phyloP scores from a whole-genome alignment of 306 rosid species.

The Quercus rubra region DNA sequence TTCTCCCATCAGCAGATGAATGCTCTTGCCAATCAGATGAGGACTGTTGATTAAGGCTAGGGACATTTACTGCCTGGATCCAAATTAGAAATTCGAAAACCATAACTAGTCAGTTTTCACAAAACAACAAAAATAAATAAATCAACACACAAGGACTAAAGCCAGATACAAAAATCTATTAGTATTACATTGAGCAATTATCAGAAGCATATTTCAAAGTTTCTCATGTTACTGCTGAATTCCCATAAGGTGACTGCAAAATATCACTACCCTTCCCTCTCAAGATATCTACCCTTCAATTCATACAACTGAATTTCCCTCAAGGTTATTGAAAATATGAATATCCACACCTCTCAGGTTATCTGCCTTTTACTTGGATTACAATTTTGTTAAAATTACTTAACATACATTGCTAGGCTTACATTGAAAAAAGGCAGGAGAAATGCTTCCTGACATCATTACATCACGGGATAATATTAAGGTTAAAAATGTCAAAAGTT shows the following conservation, averaged over 20 bases:
- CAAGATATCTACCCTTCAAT: neutral
- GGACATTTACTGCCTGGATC: constrained; percentile 49
- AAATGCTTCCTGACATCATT: too few species aligned
- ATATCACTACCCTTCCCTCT: neutral
- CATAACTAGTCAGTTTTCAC: constrained; percentile 14
- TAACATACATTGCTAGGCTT: too few species aligned
- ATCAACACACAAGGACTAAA: neutral
- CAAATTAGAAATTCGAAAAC: constrained; percentile 20
- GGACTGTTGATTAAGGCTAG: constrained; percentile 42
- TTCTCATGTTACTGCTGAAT: neutral
- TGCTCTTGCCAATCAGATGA: constrained; percentile 99
- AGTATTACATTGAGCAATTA: neutral
- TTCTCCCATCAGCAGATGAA: constrained; percentile 82
- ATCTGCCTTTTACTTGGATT: too few species aligned
- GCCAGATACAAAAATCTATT: constrained; percentile 1
- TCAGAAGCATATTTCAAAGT: neutral
- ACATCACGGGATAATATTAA: neutral
- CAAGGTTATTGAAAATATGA: neutral
- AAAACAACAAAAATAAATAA: neutral
- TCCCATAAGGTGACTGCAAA: neutral
- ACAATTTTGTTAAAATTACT: too few species aligned
- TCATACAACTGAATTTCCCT: neutral
- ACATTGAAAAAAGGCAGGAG: too few species aligned
- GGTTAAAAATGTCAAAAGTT: neutral
- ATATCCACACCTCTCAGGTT: neutral